These are phyloP conservation scores for Cladophialophora immunda DNA, from an alignment of 2,329 filamentous ascomycete genomes.

Conservation along the genomic window DNA sequence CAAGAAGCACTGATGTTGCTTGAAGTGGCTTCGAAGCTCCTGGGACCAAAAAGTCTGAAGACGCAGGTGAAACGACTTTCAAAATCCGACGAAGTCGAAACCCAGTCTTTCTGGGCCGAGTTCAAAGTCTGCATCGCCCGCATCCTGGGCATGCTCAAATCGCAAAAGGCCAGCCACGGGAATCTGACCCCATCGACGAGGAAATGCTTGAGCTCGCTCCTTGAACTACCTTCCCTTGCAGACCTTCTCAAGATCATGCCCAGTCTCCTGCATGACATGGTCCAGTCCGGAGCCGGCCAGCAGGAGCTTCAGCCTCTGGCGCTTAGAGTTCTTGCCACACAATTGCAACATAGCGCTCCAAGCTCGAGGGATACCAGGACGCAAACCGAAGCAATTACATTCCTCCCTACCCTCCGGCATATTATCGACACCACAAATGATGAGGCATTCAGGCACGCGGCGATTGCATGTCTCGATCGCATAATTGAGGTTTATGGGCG, in stretches of 20 bases:
- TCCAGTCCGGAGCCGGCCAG: conserved; percentile 71
- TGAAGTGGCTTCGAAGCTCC: conserved; percentile 37
- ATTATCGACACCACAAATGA: conserved; percentile 78
- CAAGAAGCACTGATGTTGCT: conserved; percentile 54
- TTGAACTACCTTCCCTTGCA: conserved; percentile 82
- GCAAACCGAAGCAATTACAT: conserved; percentile 55
- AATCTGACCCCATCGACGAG: conserved; percentile 58
- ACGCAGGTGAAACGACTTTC: conserved; percentile 23
- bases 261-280: conserved; percentile 71
- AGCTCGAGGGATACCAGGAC: conserved; percentile 61
- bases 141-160: conserved; percentile 32
- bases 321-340: conserved; percentile 79
- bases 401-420: conserved; percentile 78
- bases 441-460: conserved; percentile 80
- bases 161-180: conserved; percentile 24
- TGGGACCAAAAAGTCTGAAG: conserved; percentile 34
- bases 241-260: conserved; percentile 92
- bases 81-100: conserved; percentile 21
- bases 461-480: conserved; percentile 88
- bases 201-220: conserved; percentile 77
- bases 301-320: conserved; percentile 74
- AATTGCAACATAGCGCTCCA: conserved; percentile 76
- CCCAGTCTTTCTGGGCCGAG: conserved; percentile 37
- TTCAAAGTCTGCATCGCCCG: conserved; percentile 41
- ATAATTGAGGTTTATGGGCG: conserved; percentile 96